phyloP scores from a whole-genome alignment of 2,329 filamentous ascomycete species.

The Pestalotiopsis sp. region DNA sequence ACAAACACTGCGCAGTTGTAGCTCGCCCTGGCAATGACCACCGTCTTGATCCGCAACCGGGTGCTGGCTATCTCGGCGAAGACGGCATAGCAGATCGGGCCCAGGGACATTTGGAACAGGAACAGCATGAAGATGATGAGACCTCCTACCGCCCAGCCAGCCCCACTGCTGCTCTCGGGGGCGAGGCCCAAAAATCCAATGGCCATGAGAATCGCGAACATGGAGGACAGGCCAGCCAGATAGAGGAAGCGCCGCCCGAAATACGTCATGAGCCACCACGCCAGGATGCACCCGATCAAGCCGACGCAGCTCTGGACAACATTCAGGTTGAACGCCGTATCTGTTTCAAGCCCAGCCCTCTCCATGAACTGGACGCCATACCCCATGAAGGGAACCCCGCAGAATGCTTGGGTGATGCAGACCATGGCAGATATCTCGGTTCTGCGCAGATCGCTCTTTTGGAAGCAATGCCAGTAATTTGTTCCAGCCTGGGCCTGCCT shows the following conservation, averaged over 20 bases:
- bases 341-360: background rate
- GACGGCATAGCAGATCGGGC: constrained; percentile 14
- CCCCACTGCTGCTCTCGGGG: constrained; percentile 3
- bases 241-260: constrained; percentile 13
- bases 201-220: constrained; percentile 11
- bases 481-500: constrained; percentile 8
- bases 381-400: constrained; percentile 14
- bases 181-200: constrained; percentile 14
- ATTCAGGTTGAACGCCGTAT: constrained; percentile 5
- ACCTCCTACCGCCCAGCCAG: constrained; percentile 14
- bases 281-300: constrained; percentile 13
- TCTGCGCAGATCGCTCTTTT: constrained; percentile 12
- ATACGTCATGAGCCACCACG: constrained; percentile 13
- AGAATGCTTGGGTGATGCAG: constrained; percentile 15
- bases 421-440: constrained; percentile 16
- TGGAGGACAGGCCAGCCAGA: background rate
- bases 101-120: constrained; percentile 14
- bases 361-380: constrained; percentile 14
- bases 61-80: constrained; percentile 14
- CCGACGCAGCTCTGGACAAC: constrained; percentile 13
- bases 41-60: constrained; percentile 12
- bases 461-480: constrained; percentile 16
- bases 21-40: constrained; percentile 12
- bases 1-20: constrained; percentile 12
- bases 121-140: constrained; percentile 16